Base-by-base conservation (phyloP, 2,329 filamentous ascomycete genomes). In the Aspergillus sp. region DNA sequence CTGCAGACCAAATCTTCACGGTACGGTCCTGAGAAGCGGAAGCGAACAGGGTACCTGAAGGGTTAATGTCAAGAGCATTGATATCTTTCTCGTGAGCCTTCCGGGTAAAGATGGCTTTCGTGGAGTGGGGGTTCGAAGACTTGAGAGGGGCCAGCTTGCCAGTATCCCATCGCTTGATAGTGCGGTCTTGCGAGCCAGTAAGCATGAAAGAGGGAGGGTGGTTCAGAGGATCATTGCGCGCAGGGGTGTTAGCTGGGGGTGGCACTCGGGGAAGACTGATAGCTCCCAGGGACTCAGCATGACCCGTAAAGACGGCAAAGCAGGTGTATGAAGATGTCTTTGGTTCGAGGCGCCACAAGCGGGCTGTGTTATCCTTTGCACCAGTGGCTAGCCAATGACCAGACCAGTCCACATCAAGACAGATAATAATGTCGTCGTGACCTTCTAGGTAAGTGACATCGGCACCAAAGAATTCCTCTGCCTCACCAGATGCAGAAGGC, bases 1-100 rank as follows among this genome's bases (percentile, higher is more conserved):
- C 85, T 6, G 85, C 77, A 6, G 90, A 93, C 86, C 91, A 98
- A 46, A 98, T 93, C 71, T 97, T 98, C 53, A 97, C 90, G 0
- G 89, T 94, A 53, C 90, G 88, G 65, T 98, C 93, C 68, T 98
- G 93, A 5, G 91, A 97, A 28, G 93, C 91, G 1, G 93, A 96
- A 3, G 91, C 94, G 60, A 98, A 97, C 1, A 96, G 70, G n/a
- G 83, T 80, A 5, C 81, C 81, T 1, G 79, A 76, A 19, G 82
- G 78, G 51, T 90, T 88, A 8, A 93, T 77, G 51, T 94, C 89
- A 40, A 98, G 79, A 2, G 93, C 90, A 58, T 98, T 98, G 68
- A 98, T 98, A 54, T 98, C 93, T 64, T 98, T 98, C 61, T 98
- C 93, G 67, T 98, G 93, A 1, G 93, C 93, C 67, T 96, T 95